Evolutionary conservation across 2,329 filamentous ascomycete genomes (phyloP), one percentile per base, ranked within the genome.

Genomic region (Pezicula rhizophila): DNA sequence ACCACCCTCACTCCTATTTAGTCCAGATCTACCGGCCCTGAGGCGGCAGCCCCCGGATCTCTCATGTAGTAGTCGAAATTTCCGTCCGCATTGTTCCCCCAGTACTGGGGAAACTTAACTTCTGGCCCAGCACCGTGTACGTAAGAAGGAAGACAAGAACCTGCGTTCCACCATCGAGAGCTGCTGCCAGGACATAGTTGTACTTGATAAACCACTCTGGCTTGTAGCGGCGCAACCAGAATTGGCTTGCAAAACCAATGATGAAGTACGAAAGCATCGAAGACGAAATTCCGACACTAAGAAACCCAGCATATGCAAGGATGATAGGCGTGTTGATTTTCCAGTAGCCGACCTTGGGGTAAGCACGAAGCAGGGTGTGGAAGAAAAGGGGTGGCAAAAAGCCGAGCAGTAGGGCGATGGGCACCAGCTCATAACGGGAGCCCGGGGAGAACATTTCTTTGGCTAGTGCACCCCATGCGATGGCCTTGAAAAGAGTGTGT

Each of bases 181-280:
- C 84, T 0, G 84, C 84, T 20, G 83, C 86, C 0, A 82, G 79
- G 60, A 87, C 75, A 63, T 88, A 89, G 70, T 88, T 88, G 70
- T 87, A 88, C 64, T 84, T 80, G 66, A 85, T 69, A 85, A 85
- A 88, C 84, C 84, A 88, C 35, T 81, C 84, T 4, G 75, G 78
- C 66, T 77, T 84, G 54, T 77, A 75, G 49, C 81, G 74, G 61
- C 80, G 78, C 60, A 89, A 76, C 56, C 74, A 82, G 58, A 76
- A 84, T 67, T 88, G 87, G 70, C 87, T 87, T 37, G 82, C 55
- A 48, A 78, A 75, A 10, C 84, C 85, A 8, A 86, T 78, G 18
- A 79, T 64, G 5, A 78, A 84, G 84, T 84, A 89, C 61, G 77
- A 77, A 44, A 85, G 76, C 60, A 86, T 88, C 57, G 82, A 86